Base-by-base conservation (phyloP, 2,329 filamentous ascomycete species). In the Helicocarpus griseus region DNA sequence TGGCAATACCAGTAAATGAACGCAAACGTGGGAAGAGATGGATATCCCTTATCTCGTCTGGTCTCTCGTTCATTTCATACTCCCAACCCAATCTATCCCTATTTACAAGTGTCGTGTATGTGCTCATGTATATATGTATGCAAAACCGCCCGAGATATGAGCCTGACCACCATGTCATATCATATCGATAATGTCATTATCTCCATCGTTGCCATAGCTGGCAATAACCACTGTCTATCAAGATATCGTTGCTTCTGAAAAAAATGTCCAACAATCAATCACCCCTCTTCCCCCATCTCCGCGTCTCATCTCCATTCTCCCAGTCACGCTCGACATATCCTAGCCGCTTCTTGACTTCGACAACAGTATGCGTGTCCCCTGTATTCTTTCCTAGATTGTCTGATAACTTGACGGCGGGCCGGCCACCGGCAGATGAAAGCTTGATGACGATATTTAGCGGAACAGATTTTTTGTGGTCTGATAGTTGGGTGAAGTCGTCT, bases 371-470 rank as follows among this genome's bases (percentile, higher is more conserved):
- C 61, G 82, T 81, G 63, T 96, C 86, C 6, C 93, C 93, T 0
- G 89, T 97, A 63, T 98, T 98, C 77, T 98, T 98, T 43, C 89
- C 81, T 57, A 85, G 78, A 63, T 97, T 96, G 67, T 91, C 86
- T 57, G 83, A 96, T 59, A 98, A 87, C 75, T 98, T 98, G 64
- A 98, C 82, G 2, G 93, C 90, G 0, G 85, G 81, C 44, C 83
- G 80, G 5, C 90, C 90, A 13, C 76, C 81, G 0, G 89, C 93
- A 8, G 87, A 89, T 56, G 87, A 88, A 54, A 98, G 78, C 73
- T 98, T 98, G 72, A 98, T 96, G 59, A 98, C 93, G 61, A 98
- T 98, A 63, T 98, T 98, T 50, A 98, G 73, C 0, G 93, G 93
- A 14, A 83, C 81, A 0, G 90, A 96, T 70, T 96, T 97, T 59